Evolutionary conservation across 1,139 yeast species (phyloP), one percentile per base, ranked within the genome.

Genomic region (Geotrichum fermentans): DNA sequence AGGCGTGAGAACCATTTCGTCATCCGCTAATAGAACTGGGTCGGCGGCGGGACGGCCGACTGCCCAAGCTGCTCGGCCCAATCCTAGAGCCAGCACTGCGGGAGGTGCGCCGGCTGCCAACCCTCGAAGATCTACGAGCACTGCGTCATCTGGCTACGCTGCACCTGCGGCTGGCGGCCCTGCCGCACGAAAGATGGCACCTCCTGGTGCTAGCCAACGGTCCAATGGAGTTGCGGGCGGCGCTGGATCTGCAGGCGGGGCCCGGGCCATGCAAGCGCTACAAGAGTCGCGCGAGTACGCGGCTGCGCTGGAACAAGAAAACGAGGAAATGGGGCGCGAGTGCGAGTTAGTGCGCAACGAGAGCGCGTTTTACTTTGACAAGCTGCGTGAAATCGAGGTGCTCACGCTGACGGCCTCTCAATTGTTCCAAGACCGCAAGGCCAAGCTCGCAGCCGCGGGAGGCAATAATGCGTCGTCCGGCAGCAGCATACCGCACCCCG

Each of bases 361-460:
- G 63, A 78, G 97, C 53, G 85, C 87, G 62, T 89, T 92, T 61
- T 92, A 92, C 66, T 92, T 87, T 68, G 83, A 84, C 60, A 92
- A 92, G 68, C 73, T 92, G 48, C 77, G 96, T 54, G 95, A 85
- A 53, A 86, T 92, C 53, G 98, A 92, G 66, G 79, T 88, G 30
- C 68, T 90, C 47, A 78, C 84, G 18, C 89, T 84, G 61, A 76
- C 81, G 32, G 76, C 84, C 14, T 76, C 75, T 50, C 85, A 80
- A 47, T 63, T 72, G 41, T 59, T 76, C 34, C 72, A 69, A 38
- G 71, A 69, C 34, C 65, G 63, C 11, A 68, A 67, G 47, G 66
- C 64, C 14, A 38, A 40, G 40, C 20, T n/a, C 21, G 47, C 18
- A n/a, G 55, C 46, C 11, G 51, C 43, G 24, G 52, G 35, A 32